Conservation (phyloP, 1,284 basidiomycete species). For the Cryptococcus depauperatus region DNA sequence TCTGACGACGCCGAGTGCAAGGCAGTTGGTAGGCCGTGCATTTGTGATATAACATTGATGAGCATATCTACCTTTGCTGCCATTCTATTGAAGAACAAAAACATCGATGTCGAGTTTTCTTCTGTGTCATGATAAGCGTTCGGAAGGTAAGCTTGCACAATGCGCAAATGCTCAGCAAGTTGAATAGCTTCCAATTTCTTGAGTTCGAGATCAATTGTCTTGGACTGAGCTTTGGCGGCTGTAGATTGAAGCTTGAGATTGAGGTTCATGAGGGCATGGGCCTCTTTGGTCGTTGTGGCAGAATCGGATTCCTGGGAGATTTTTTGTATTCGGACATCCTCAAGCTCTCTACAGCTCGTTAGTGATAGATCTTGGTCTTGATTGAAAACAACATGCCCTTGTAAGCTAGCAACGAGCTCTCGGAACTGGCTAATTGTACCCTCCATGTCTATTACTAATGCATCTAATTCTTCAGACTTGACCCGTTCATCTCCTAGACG, state of each 20-base stretch:
- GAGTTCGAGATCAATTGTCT: conserved; percentile 77
- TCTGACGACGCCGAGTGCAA: conserved; percentile 73
- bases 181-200: conserved; percentile 74
- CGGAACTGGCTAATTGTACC: conserved; percentile 81
- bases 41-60: conserved; percentile 67
- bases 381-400: conserved; percentile 52
- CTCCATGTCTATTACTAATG: conserved; percentile 73
- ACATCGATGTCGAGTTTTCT: conserved; percentile 73
- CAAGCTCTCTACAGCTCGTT: conserved; percentile 59
- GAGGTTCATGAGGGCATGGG: conserved; percentile 73
- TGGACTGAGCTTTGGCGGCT: conserved; percentile 78
- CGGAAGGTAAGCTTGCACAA: conserved; percentile 69
- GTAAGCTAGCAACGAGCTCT: conserved; percentile 73
- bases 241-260: conserved; percentile 86
- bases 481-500: conserved; percentile 60
- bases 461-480: conserved; percentile 63
- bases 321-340: conserved; percentile 68
- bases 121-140: conserved; percentile 77
- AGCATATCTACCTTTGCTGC: conserved; percentile 77
- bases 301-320: conserved; percentile 75
- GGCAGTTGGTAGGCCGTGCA: conserved; percentile 71
- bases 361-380: background rate
- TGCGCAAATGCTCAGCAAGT: conserved; percentile 61
- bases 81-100: conserved; percentile 83
- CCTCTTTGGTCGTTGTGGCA: conserved; percentile 63